A percentile compares a stretch with the other conserved stretches of the same genome.
Evolutionary conservation across 805 yeast species (phyloP).

Genomic region (Zygotorulaspora danielsina): DNA sequence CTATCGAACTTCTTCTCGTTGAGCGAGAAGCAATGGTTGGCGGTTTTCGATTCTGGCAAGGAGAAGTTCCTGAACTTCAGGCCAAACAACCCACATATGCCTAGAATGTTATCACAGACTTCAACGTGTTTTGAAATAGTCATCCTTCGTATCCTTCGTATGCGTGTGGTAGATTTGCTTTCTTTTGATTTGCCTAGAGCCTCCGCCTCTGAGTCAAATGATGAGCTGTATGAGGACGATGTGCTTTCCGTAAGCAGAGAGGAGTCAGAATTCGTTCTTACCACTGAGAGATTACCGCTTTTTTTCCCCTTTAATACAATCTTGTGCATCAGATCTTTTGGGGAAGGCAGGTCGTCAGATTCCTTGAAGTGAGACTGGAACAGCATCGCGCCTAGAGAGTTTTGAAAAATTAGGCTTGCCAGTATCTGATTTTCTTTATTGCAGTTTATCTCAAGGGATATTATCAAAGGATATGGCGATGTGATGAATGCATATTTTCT

Average conservation of each 20-base stretch:
- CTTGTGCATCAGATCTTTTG: slow-evolving; percentile 62
- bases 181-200: slow-evolving; percentile 10
- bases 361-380: slow-evolving; percentile 29
- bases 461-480: slow-evolving; percentile 76
- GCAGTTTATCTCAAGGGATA: slow-evolving; percentile 86
- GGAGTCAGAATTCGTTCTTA: slow-evolving; percentile 11
- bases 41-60: slow-evolving; percentile 75
- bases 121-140: slow-evolving; percentile 25
- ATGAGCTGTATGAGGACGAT: slow-evolving; percentile 35
- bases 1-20: slow-evolving; percentile 65
- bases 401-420: slow-evolving; percentile 50
- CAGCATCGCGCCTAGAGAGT: slow-evolving; percentile 56
- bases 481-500: slow-evolving; percentile 85
- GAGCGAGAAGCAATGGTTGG: slow-evolving; percentile 81
- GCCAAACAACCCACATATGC: slow-evolving; percentile 50
- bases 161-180: slow-evolving; percentile 5
- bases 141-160: slow-evolving; percentile 34
- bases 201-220: slow-evolving; percentile 33
- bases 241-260: slow-evolving; percentile 15
- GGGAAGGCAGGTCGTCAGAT: slow-evolving; percentile 55
- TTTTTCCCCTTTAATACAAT: slow-evolving; percentile 77
- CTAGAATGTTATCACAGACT: slow-evolving; percentile 25
- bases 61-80: slow-evolving; percentile 76
- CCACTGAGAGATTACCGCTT: slow-evolving; percentile 25
- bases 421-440: slow-evolving; percentile 59